Conservation (phyloP, 2,329 filamentous ascomycete species). For the Neofusicoccum ribis region DNA sequence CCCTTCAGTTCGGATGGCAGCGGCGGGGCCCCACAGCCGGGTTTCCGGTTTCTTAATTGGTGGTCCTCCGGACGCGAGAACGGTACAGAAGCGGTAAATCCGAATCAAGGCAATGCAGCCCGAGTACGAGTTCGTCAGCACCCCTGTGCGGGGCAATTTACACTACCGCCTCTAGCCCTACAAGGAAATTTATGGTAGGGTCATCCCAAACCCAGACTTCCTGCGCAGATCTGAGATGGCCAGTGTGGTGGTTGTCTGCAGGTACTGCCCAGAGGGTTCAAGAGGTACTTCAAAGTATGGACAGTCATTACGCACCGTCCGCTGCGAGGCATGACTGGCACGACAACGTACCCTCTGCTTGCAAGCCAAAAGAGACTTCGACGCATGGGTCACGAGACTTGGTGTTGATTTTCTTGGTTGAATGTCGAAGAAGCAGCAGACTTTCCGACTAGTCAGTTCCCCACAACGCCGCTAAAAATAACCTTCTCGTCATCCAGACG, state of each 20-base stretch:
- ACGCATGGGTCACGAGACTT: neutral
- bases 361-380: neutral
- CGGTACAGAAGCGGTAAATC: neutral
- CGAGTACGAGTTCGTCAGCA: neutral
- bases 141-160: neutral
- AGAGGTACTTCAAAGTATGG: neutral
- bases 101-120: neutral
- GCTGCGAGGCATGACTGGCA: neutral
- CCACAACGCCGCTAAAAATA: neutral
- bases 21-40: neutral
- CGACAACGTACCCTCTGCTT: neutral
- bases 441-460: neutral
- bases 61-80: neutral
- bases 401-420: neutral
- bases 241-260: neutral
- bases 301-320: neutral
- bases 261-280: neutral
- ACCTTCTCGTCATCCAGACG: neutral
- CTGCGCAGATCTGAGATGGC: neutral
- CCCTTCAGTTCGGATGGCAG: neutral
- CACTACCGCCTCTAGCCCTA: neutral
- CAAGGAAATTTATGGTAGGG: neutral
- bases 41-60: neutral
- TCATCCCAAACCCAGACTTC: neutral
- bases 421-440: neutral